phyloP scores from a whole-genome alignment of 768 basidiomycete genomes.

The Antrodiella citrinella region DNA sequence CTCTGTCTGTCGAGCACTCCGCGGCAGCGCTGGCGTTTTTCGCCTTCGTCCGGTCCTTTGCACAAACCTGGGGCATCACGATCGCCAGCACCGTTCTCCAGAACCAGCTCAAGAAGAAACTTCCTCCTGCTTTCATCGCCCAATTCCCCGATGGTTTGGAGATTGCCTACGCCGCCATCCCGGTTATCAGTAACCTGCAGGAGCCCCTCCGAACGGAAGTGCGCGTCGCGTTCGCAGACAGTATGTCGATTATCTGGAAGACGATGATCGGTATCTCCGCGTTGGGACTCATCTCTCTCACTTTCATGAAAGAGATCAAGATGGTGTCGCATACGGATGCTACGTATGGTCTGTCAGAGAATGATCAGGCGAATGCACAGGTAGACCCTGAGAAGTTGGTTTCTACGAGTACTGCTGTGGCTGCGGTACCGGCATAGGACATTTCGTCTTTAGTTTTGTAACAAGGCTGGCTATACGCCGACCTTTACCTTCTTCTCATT shows the following conservation, averaged over 20 bases:
- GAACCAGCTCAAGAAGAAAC: constrained; percentile 20
- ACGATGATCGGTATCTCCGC: constrained; percentile 6
- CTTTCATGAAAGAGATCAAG: constrained; percentile 4
- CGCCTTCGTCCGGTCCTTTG: constrained; percentile 7
- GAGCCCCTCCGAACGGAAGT: not conserved
- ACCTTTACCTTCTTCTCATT: too few species aligned
- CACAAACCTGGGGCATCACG: constrained; percentile 24
- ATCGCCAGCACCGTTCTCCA: constrained; percentile 24
- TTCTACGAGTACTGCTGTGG: too few species aligned
- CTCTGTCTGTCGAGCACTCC: constrained; percentile 7
- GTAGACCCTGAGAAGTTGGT: not conserved
- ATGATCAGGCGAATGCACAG: not conserved
- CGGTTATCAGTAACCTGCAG: constrained; percentile 9
- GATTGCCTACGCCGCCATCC: constrained; percentile 16
- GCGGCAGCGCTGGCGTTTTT: constrained; percentile 9
- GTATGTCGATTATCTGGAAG: constrained; percentile 2
- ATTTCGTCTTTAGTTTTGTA: too few species aligned
- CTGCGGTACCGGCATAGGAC: too few species aligned
- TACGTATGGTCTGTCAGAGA: constrained; percentile 1
- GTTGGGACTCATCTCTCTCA: constrained; percentile 1
- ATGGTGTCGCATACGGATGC: constrained; percentile 5
- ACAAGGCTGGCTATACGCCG: too few species aligned
- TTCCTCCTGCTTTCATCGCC: constrained; percentile 20
- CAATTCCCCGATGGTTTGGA: constrained; percentile 15
- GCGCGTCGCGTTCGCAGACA: constrained; percentile 5